Percentiles rank a stretch among this genome's conserved stretches.
phyloP scores from a whole-genome alignment of 2,329 filamentous ascomycete genomes.

The Pezizomycotina sp. region DNA sequence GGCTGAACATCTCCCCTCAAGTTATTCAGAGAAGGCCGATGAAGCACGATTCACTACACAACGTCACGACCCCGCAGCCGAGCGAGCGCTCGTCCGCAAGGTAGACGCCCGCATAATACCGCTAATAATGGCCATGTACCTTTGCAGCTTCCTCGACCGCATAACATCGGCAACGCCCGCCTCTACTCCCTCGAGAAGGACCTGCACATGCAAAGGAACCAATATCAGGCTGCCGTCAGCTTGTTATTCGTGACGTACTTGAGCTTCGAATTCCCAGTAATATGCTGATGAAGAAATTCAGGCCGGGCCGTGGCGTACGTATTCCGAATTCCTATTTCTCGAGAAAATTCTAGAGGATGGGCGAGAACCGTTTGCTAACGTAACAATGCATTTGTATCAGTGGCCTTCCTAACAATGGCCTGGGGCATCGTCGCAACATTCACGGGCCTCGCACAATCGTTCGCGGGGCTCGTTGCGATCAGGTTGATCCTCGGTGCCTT shows the following conservation, averaged over 20 bases:
- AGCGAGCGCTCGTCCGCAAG: no score
- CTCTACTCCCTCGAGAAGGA: slow-evolving; percentile 49
- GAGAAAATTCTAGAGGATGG: no score
- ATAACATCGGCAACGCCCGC: slow-evolving; percentile 56
- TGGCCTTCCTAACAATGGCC: slow-evolving; percentile 44
- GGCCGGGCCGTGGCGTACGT: slow-evolving; percentile 44
- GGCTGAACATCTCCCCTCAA: no score
- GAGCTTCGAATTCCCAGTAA: slow-evolving; percentile 49
- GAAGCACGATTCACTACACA: no score
- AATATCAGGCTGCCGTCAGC: slow-evolving; percentile 53
- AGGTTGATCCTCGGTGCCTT: slow-evolving; percentile 51
- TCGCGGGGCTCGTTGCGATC: slow-evolving; percentile 47
- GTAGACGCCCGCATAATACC: slow-evolving; percentile 51
- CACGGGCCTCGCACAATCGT: slow-evolving; percentile 51
- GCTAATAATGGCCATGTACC: slow-evolving; percentile 51
- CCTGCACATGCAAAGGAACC: slow-evolving; percentile 42
- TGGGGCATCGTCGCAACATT: slow-evolving; percentile 51
- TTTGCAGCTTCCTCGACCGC: slow-evolving; percentile 60
- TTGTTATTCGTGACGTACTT: slow-evolving; percentile 49
- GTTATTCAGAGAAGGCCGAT: no score
- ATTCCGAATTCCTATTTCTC: no score
- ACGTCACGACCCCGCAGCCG: no score
- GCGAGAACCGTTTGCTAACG: no score
- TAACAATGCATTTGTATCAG: no score
- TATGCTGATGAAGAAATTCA: slow-evolving; percentile 45